Evolutionary conservation across 1,284 basidiomycete genomes (phyloP), one percentile per base, ranked within the genome.

Genomic region (Microbotryum lychnidis-dioicae): DNA sequence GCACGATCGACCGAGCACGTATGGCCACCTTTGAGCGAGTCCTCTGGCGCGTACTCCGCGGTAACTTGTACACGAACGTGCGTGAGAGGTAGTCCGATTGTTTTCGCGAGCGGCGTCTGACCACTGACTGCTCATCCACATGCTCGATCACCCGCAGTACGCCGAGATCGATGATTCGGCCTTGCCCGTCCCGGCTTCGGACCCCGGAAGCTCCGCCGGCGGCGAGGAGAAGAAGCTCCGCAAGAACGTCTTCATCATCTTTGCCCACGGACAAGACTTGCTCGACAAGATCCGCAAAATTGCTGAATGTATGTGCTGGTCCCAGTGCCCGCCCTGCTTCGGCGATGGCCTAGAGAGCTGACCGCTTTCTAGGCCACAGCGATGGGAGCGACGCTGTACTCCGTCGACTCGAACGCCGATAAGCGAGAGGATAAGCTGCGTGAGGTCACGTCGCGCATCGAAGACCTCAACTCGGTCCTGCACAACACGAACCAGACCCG

Each of bases 241-340:
- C 79, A 99, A 98, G 82, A 93, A 97, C 70, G 96, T 98, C 50
- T 99, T 99, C 79, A 96, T 99, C 79, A 97, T 99, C 76, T 99
- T 99, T 73, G 96, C 94, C 0, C 96, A 99, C 72, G 96, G 96
- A 44, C 85, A 91, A 54, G 86, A 88, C 49, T 81, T 98, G 23
- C 84, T 98, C 33, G 83, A 89, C 70, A 99, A 98, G 82, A 97
- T 99, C 74, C 90, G 94, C 74, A 97, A 94, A 77, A 91, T 99
- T 65, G 88, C 92, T 51, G 96, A 97, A 78, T 93, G 70, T 56
- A 52, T 27, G 61, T 54, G 8, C 1, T 23, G 2, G 14, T 6
- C 18, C 8, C 20, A 3, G 31, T 18, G 4, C 16, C 25, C 18
- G 8, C 25, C 20, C 23, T 50, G 2, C 21, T 25, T 37, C n/a